Evolutionary conservation across 169 alveolate genomes (phyloP), one percentile per base, ranked within the genome.

Genomic region (Plasmodium cynomolgi): DNA sequence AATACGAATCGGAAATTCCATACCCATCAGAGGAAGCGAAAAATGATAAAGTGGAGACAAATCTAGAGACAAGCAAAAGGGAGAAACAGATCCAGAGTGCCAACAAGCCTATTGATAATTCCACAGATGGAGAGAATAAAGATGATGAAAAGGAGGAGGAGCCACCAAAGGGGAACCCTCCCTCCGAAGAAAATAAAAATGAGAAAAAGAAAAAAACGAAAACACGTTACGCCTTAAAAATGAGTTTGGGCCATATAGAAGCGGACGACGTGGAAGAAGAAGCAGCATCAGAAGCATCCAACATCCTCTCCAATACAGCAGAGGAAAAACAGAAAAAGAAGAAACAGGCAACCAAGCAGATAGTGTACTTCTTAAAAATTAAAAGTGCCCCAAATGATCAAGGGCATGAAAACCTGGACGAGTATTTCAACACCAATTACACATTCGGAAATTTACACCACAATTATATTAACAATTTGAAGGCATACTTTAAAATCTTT

Each of bases 381-480:
- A 80, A 80, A 23, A 71, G 72, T 58, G 62, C 71, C 58, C 29
- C 68, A 26, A 90, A 33, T 62, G 37, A 47, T 9, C 77, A 68
- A 6, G 1, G 31, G 33, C 83, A 86, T 20, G 85, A 44, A 34
- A 90, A 90, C 47, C 41, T 90, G 58, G 94, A 90, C 39, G 94
- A 90, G 23, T 90, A 90, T 80, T 90, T 90, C 83, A 90, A 90
- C 73, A 62, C 82, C 72, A 90, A 80, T 79, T 90, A 90, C 56
- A 90, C 91, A 0, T 90, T 34, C 54, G 94, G 94, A 80, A 90
- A 90, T 79, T 81, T 90, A 37, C 88, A 80, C 54, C 83, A 56
- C 71, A 90, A 90, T 80, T 90, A 90, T 90, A 90, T 90, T 68
- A 90, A 90, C 75, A 90, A 90, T 90, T 80, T 80, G 41, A 90